A percentile compares a stretch with the other conserved stretches of the same genome.
These are phyloP conservation scores for Melanogaster broomeanus DNA, from an alignment of 768 basidiomycete species.

Conservation along the genomic window DNA sequence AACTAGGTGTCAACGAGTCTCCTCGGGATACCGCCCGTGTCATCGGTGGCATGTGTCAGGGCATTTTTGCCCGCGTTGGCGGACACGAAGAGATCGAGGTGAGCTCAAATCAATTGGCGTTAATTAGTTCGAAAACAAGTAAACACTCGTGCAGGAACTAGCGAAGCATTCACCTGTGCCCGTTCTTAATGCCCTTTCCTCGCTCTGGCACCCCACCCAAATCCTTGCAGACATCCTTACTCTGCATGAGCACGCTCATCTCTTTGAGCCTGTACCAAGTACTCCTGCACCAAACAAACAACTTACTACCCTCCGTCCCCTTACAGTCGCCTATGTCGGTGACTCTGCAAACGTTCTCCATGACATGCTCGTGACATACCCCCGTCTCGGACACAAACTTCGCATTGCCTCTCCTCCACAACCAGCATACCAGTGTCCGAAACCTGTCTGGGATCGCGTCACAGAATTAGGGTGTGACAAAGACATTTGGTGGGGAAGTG, in stretches of 20 bases:
- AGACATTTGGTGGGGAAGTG: constrained; percentile 68
- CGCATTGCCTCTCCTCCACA: constrained; percentile 80
- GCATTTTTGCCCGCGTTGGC: constrained; percentile 95
- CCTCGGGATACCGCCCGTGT: constrained; percentile 83
- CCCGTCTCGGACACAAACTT: constrained; percentile 84
- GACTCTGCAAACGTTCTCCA: constrained; percentile 95
- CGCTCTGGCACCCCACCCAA: constrained; percentile 96
- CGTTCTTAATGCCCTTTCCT: constrained; percentile 94
- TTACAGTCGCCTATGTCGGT: constrained; percentile 92
- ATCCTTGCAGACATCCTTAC: constrained; percentile 92
- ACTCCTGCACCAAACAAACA: constrained; percentile 20
- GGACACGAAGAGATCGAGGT: constrained; percentile 93
- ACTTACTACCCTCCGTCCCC: constrained; percentile 63
- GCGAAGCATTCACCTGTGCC: constrained; percentile 90
- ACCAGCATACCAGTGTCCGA: constrained; percentile 62
- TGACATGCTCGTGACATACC: constrained; percentile 96
- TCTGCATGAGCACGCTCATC: constrained; percentile 71
- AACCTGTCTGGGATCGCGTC: constrained; percentile 80
- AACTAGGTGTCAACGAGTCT: constrained; percentile 94
- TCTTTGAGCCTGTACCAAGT: constrained; percentile 42
- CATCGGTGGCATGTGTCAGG: constrained; percentile 93
- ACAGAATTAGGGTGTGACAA: constrained; percentile 73
- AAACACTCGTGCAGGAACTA: constrained; percentile 62
- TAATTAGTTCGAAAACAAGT: not conserved
- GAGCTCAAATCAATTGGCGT: constrained; percentile 19